phyloP scores from a whole-genome alignment of 2,329 filamentous ascomycete genomes.

The Exophiala spinifera region DNA sequence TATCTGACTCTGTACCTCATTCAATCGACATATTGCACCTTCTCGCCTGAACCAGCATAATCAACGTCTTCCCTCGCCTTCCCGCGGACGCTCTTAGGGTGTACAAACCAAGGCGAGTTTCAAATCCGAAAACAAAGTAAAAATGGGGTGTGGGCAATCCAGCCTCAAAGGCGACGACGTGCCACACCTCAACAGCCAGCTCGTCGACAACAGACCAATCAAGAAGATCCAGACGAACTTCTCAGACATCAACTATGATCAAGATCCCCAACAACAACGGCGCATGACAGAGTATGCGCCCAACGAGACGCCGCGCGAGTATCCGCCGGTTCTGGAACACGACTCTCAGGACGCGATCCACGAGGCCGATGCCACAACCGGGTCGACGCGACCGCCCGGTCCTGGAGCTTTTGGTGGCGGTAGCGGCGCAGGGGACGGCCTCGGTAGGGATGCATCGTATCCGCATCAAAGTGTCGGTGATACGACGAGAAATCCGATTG shows the following conservation, averaged over 20 bases:
- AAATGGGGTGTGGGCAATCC: constrained; percentile 28
- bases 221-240: constrained; percentile 26
- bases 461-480: neutral
- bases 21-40: no score
- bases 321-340: neutral
- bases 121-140: no score
- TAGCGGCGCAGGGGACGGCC: no score
- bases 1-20: no score
- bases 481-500: neutral
- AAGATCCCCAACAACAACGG: constrained; percentile 10
- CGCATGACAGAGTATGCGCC: constrained; percentile 28
- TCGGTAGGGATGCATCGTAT: neutral
- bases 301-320: constrained; percentile 11
- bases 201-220: constrained; percentile 10
- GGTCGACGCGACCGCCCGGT: no score
- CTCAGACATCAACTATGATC: constrained; percentile 25
- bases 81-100: no score
- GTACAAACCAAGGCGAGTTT: no score
- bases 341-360: neutral
- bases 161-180: constrained; percentile 26
- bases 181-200: constrained; percentile 14
- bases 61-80: no score
- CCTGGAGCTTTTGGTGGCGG: no score
- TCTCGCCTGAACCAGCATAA: no score
- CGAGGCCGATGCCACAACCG: no score